Conservation (phyloP, 2,329 filamentous ascomycete genomes). For the Cercospora sp. region DNA sequence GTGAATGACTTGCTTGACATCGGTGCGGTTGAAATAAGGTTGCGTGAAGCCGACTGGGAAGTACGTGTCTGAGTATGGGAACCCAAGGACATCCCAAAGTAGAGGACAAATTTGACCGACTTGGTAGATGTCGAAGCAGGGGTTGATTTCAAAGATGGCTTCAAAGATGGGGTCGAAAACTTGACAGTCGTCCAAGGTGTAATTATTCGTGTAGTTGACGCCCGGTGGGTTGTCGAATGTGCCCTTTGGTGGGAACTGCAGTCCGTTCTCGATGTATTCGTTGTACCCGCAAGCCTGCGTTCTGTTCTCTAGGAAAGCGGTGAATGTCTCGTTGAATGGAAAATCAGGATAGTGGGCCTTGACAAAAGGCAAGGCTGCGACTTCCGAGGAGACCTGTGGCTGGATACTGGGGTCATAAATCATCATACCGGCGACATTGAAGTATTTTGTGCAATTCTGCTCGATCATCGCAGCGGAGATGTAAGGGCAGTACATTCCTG, state of each 20-base stretch:
- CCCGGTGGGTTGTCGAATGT: slow-evolving; percentile 24
- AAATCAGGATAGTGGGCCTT: slow-evolving; percentile 40
- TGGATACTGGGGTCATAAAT: slow-evolving; percentile 45
- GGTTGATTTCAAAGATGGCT: slow-evolving; percentile 33
- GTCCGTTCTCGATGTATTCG: slow-evolving; percentile 53
- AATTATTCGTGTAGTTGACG: slow-evolving; percentile 28
- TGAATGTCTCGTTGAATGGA: slow-evolving; percentile 47
- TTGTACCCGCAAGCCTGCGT: slow-evolving; percentile 43
- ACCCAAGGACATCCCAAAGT: slow-evolving; percentile 20
- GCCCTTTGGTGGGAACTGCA: slow-evolving; percentile 40
- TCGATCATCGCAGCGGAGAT: slow-evolving; percentile 37
- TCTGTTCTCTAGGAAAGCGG: slow-evolving; percentile 39
- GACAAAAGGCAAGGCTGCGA: slow-evolving; percentile 16
- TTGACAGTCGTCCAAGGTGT: slow-evolving; percentile 29
- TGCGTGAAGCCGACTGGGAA: slow-evolving; percentile 17
- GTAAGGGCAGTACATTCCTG: slow-evolving; percentile 37
- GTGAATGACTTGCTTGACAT: slow-evolving; percentile 54
- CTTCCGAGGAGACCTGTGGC: slow-evolving; percentile 4
- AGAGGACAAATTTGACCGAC: slow-evolving; percentile 36
- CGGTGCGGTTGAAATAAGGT: slow-evolving; percentile 55
- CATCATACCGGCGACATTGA: slow-evolving; percentile 37
- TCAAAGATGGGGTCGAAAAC: slow-evolving; percentile 10
- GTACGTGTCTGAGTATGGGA: slow-evolving; percentile 17
- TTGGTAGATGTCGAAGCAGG: slow-evolving; percentile 41
- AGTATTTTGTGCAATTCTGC: slow-evolving; percentile 35